phyloP scores from a whole-genome alignment of 2,329 filamentous ascomycete genomes.

The Chrysoporthe puriensis region DNA sequence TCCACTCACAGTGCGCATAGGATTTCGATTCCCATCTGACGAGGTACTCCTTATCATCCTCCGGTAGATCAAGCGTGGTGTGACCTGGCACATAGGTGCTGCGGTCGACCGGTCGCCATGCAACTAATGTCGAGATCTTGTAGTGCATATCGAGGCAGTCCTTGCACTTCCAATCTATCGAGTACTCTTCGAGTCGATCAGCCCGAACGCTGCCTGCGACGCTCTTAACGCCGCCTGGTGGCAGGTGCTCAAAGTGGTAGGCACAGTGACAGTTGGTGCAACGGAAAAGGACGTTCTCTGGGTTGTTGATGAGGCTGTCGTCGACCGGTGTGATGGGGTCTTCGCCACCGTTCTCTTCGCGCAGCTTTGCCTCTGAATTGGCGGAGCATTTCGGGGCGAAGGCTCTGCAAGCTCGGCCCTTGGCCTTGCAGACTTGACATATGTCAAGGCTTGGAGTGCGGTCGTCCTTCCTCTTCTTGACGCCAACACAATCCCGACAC shows the following conservation, averaged over 20 bases:
- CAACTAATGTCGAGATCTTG: slow-evolving; percentile 79
- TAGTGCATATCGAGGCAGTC: slow-evolving; percentile 68
- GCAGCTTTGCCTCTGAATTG: slow-evolving; percentile 80
- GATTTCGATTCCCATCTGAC: slow-evolving; percentile 84
- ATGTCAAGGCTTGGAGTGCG: slow-evolving; percentile 70
- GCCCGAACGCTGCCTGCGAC: slow-evolving; percentile 54
- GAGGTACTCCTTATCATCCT: slow-evolving; percentile 88
- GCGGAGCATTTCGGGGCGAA: slow-evolving; percentile 75
- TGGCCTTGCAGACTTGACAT: slow-evolving; percentile 71
- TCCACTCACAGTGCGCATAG: slow-evolving; percentile 84
- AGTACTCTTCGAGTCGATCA: slow-evolving; percentile 73
- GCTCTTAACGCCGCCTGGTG: slow-evolving; percentile 48
- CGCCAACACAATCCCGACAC: slow-evolving; percentile 81
- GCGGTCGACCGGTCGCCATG: slow-evolving; percentile 77
- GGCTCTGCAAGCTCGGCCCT: slow-evolving; percentile 71
- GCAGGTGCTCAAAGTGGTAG: slow-evolving; percentile 85
- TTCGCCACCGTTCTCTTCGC: slow-evolving; percentile 75
- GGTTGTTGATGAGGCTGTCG: slow-evolving; percentile 70
- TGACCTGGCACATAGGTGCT: slow-evolving; percentile 57
- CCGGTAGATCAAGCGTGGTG: slow-evolving; percentile 59
- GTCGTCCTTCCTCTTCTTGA: slow-evolving; percentile 68
- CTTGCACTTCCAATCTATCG: slow-evolving; percentile 75
- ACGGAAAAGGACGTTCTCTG: slow-evolving; percentile 78
- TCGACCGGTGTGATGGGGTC: slow-evolving; percentile 75
- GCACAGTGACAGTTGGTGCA: slow-evolving; percentile 76